phyloP scores from a whole-genome alignment of 177 flowering plant species.

The Vitis hybrid region DNA sequence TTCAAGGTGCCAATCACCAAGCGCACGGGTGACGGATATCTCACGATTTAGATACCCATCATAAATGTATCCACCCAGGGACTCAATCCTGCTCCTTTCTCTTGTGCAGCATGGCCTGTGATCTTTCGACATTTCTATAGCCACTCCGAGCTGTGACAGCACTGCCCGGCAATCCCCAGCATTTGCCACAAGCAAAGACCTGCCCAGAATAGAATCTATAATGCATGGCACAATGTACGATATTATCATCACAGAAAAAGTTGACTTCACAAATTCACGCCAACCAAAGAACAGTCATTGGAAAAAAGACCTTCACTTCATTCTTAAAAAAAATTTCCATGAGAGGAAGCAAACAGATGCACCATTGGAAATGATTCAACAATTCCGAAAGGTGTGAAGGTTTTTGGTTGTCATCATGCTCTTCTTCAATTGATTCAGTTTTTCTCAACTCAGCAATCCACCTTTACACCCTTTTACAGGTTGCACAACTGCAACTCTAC shows the following conservation, averaged over 20 bases:
- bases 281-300: too few species aligned
- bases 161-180: slow-evolving; percentile 99
- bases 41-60: slow-evolving; percentile 88
- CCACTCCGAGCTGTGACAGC: slow-evolving; percentile 66
- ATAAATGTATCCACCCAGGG: slow-evolving; percentile 78
- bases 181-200: slow-evolving; percentile 95
- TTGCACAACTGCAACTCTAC: too few species aligned
- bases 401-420: too few species aligned
- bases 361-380: too few species aligned
- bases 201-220: slow-evolving; percentile 22
- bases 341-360: too few species aligned
- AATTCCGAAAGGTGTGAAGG: too few species aligned
- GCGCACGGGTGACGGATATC: slow-evolving; percentile 82
- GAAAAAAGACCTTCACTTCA: too few species aligned
- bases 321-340: too few species aligned
- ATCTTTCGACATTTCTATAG: slow-evolving; percentile 83
- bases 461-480: too few species aligned
- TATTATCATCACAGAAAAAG: not conserved
- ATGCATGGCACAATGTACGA: not conserved
- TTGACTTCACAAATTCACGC: too few species aligned
- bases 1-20: slow-evolving; percentile 91
- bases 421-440: too few species aligned
- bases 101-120: slow-evolving; percentile 65
- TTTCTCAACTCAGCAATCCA: too few species aligned
- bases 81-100: slow-evolving; percentile 69